phyloP scores from a whole-genome alignment of 805 yeast genomes.

The Myxozyma lipomycoides region DNA sequence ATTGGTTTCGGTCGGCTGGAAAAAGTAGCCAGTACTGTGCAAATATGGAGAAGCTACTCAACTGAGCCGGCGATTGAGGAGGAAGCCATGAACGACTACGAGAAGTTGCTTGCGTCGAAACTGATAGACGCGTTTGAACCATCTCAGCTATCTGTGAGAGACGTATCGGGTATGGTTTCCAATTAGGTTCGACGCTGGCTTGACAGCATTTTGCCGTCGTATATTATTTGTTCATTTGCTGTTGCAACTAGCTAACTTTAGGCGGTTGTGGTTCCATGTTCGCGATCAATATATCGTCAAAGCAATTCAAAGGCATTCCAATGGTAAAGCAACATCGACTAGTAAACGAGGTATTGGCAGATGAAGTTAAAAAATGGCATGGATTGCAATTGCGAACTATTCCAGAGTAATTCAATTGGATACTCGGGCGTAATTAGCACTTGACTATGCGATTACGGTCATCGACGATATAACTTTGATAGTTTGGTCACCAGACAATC shows the following conservation, averaged over 20 bases:
- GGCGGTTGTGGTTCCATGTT: constrained; percentile 97
- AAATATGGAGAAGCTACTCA: too few relatives aligned
- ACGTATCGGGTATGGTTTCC: constrained; percentile 73
- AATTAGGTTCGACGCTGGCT: not conserved
- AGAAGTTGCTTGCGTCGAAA: constrained; percentile 34
- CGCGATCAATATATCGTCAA: constrained; percentile 72
- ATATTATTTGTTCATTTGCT: not conserved
- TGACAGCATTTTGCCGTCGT: not conserved
- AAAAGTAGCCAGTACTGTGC: too few relatives aligned
- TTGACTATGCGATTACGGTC: too few relatives aligned
- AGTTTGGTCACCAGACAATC: too few relatives aligned
- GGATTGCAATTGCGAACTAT: constrained; percentile 84
- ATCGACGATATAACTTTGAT: too few relatives aligned
- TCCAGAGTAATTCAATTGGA: constrained; percentile 37
- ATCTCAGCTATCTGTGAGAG: constrained; percentile 59
- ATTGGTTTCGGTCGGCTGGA: too few relatives aligned
- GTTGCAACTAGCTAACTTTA: constrained; percentile 21
- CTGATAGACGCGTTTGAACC: constrained; percentile 60
- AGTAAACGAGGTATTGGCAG: constrained; percentile 75
- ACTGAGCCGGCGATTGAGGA: too few relatives aligned
- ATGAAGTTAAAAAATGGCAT: constrained; percentile 90
- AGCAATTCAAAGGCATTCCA: constrained; percentile 68
- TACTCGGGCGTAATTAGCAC: too few relatives aligned
- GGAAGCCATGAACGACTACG: constrained; percentile 16
- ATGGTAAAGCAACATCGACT: constrained; percentile 90